Evolutionary conservation across 225 moss, liverwort and hornwort species (phyloP), one percentile per base, ranked within the genome.

Genomic region (Bryum argenteum): DNA sequence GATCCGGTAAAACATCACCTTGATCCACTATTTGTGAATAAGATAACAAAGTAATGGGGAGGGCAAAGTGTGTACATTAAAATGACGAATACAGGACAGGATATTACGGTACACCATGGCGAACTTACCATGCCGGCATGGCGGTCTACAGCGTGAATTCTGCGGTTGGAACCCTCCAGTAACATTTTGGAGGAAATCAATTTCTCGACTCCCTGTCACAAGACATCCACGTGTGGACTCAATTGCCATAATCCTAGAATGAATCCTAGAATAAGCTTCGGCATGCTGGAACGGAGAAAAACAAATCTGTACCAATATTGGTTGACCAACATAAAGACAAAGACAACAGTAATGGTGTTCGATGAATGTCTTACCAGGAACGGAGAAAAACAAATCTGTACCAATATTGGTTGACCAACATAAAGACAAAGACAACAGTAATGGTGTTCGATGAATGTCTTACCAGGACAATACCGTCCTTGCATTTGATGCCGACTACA

Each of bases 391-490:
- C 8, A 67, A 55, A 57, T 40, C 9, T 55, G 43, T 22, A 20
- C 44, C 18, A 33, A 61, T 56, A 71, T 12, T 11, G 45, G 38
- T 26, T 66, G 54, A 77, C 23, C 38, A 57, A 66, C 23, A 4
- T 56, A 42, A 28, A 63, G 71, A 63, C 43, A 63, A 58, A n/a
- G 61, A 22, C 5, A 28, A 10, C 8, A 7, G 33, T 33, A 6
- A 43, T 24, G 68, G 33, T 15, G 38, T 53, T 23, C 4, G 23
- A 54, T 10, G 44, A 5, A 38, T 58, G 19, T 6, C 26, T 37
- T 85, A 93, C 96, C 98, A 98, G 66, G 54, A 98, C 92, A 79
- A 92, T 63, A 55, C 94, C 92, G 84, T 94, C 98, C 85, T 92
- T 98, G 91, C 98, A 98, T 80, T 73, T 94, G 70, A 98, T 98